Conservation (phyloP, 1,284 basidiomycete species). For the Trametes polyzona region DNA sequence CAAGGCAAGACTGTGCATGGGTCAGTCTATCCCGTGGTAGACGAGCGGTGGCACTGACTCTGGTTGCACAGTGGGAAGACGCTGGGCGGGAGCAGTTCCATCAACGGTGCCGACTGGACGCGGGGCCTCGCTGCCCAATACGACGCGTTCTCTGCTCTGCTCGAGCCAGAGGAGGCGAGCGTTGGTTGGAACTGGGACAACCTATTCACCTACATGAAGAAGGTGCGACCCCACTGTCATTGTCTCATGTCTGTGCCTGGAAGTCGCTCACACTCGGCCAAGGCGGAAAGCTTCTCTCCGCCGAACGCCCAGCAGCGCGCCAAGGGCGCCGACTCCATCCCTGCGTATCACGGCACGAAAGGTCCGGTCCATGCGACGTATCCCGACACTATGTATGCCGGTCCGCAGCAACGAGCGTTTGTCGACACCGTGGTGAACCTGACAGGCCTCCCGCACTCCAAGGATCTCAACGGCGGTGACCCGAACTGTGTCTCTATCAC, state of each 20-base stretch:
- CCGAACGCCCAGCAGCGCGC: slow-evolving; percentile 52
- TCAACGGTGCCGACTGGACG: slow-evolving; percentile 64
- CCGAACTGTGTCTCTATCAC: slow-evolving; percentile 61
- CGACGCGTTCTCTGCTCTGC: slow-evolving; percentile 54
- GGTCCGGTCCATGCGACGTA: slow-evolving; percentile 60
- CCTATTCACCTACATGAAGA: slow-evolving; percentile 48
- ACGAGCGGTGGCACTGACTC: background rate
- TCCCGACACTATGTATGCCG: slow-evolving; percentile 57
- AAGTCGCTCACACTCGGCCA: background rate
- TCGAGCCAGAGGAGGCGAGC: slow-evolving; percentile 49
- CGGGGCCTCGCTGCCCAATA: slow-evolving; percentile 61
- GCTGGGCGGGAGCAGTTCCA: slow-evolving; percentile 60
- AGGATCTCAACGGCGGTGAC: slow-evolving; percentile 59
- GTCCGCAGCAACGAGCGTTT: slow-evolving; percentile 57
- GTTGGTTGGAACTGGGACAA: slow-evolving; percentile 63
- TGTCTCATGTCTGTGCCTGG: background rate
- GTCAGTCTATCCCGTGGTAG: slow-evolving; percentile 29
- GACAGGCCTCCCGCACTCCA: slow-evolving; percentile 49
- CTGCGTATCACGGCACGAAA: slow-evolving; percentile 52
- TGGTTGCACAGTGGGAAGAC: slow-evolving; percentile 41
- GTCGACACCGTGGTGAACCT: slow-evolving; percentile 50
- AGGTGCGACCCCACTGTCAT: background rate
- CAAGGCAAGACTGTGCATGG: slow-evolving; percentile 49
- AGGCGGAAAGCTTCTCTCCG: slow-evolving; percentile 59
- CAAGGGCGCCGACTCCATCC: slow-evolving; percentile 51